These are phyloP conservation scores for Sclerotinia borealis DNA, from an alignment of 2,329 filamentous ascomycete species.

Conservation along the genomic window DNA sequence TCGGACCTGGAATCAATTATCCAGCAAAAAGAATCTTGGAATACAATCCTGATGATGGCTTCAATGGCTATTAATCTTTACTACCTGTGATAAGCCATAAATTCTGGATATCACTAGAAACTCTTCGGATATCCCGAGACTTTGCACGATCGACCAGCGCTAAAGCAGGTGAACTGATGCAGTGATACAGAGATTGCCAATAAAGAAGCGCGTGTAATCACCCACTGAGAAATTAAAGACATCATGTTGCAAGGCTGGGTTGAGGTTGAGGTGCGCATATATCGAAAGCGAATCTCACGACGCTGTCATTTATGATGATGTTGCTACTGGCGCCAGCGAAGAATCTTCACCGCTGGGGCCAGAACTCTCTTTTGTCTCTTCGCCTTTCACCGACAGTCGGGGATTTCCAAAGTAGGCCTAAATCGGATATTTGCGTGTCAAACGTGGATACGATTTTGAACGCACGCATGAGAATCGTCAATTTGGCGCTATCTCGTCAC, in stretches of 20 bases:
- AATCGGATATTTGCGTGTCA: conserved; percentile 4
- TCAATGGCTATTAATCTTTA: background rate
- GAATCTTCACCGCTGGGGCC: conserved; percentile 12
- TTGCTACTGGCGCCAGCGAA: conserved; percentile 5
- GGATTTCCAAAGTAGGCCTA: background rate
- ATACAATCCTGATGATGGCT: background rate
- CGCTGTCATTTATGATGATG: background rate
- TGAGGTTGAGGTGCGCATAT: background rate
- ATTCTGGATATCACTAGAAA: background rate
- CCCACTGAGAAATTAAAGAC: background rate
- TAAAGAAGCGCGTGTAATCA: background rate
- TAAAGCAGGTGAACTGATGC: background rate
- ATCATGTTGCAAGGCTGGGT: background rate
- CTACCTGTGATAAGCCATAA: background rate
- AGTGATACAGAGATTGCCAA: background rate
- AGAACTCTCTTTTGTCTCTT: conserved; percentile 7
- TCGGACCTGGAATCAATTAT: background rate
- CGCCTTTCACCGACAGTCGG: conserved; percentile 9
- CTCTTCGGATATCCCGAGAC: background rate
- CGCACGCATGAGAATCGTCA: conserved; percentile 10
- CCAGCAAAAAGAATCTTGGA: background rate
- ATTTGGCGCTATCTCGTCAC: conserved; percentile 12
- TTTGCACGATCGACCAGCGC: background rate
- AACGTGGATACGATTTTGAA: conserved; percentile 5
- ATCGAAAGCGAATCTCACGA: background rate